Evolutionary conservation across 345 rosid genomes (phyloP).

Genomic region (Populus simonii): DNA sequence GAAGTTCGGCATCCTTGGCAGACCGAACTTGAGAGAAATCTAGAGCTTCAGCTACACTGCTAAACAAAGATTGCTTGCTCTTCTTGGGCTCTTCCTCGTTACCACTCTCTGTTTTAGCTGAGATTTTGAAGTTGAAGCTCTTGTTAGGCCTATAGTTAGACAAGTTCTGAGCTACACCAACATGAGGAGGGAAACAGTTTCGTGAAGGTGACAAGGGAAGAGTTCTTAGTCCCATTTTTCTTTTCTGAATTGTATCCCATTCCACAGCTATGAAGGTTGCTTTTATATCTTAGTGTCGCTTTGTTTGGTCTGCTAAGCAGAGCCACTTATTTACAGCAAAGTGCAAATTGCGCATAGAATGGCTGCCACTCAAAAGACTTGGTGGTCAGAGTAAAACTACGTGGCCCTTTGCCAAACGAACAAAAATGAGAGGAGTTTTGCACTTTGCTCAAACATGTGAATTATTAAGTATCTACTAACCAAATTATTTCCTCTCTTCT

Average conservation of each 20-base stretch:
- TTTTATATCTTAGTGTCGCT: background rate
- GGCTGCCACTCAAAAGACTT: slow-evolving; percentile 17
- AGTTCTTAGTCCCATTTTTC: slow-evolving; percentile 38
- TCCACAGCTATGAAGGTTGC: background rate
- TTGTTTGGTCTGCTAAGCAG: slow-evolving; percentile 1
- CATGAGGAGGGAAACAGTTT: slow-evolving; percentile 21
- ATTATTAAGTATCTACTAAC: too few species aligned
- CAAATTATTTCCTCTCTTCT: background rate
- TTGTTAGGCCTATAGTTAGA: slow-evolving; percentile 15
- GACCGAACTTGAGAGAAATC: slow-evolving; percentile 84
- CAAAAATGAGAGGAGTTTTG: slow-evolving; percentile 18
- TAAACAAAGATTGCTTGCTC: slow-evolving; percentile 61
- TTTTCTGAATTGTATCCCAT: background rate
- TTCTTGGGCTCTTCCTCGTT: slow-evolving; percentile 35
- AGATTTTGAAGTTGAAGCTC: slow-evolving; percentile 21
- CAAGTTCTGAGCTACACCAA: slow-evolving; percentile 18
- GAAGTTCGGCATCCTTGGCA: slow-evolving; percentile 69
- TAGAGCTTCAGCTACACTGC: slow-evolving; percentile 66
- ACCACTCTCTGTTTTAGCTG: slow-evolving; percentile 38
- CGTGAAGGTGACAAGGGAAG: slow-evolving; percentile 40
- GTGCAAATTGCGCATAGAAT: background rate
- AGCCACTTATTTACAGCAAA: background rate
- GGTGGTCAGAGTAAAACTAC: slow-evolving; percentile 39
- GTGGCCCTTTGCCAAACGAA: slow-evolving; percentile 29
- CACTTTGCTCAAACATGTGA: background rate